Evolutionary conservation across 257 asterid genomes (phyloP).

Genomic region (Ophiorrhiza pumila): DNA sequence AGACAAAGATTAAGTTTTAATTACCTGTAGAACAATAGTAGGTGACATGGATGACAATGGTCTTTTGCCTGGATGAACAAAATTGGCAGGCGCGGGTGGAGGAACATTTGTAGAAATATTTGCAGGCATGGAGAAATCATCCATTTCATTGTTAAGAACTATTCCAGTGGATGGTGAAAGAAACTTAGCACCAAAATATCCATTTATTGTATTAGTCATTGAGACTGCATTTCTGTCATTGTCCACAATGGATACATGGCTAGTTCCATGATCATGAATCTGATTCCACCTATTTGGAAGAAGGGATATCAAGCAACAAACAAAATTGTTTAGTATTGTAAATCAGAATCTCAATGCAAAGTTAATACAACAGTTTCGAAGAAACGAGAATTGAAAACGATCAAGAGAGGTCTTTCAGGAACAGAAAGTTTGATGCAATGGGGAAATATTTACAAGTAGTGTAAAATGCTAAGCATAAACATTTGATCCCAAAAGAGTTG

Average conservation of each 20-base stretch:
- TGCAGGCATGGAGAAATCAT: constrained; percentile 60
- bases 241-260: constrained; percentile 71
- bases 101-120: constrained; percentile 20
- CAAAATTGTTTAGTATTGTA: background rate
- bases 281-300: constrained; percentile 55
- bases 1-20: background rate
- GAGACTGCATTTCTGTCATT: constrained; percentile 61
- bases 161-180: constrained; percentile 62
- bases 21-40: constrained; percentile 55
- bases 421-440: background rate
- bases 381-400: background rate
- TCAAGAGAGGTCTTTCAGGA: background rate
- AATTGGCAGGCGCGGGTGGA: constrained; percentile 64
- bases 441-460: background rate
- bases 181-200: constrained; percentile 50
- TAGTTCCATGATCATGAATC: constrained; percentile 60
- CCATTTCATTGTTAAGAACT: constrained; percentile 78
- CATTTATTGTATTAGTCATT: constrained; percentile 54
- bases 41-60: constrained; percentile 84
- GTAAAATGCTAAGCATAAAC: constrained; percentile 4
- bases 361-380: background rate
- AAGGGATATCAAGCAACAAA: background rate
- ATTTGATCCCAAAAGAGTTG: background rate
- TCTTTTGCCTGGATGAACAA: constrained; percentile 55
- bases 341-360: background rate